Evolutionary conservation across 2,329 filamentous ascomycete genomes (phyloP).

Genomic region (Aspergillus chevalieri): DNA sequence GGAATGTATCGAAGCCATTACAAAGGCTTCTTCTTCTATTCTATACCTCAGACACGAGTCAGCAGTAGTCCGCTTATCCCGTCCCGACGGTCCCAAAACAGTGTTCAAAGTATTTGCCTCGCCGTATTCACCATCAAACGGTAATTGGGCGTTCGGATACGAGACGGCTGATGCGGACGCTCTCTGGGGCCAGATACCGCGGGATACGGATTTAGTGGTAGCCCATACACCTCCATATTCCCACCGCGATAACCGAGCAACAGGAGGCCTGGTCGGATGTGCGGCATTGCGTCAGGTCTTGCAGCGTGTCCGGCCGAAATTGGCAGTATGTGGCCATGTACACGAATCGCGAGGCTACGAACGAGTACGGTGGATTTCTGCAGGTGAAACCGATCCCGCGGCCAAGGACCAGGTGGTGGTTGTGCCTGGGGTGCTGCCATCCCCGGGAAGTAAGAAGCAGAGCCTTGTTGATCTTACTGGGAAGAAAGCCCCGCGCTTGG

Average conservation of each 20-base stretch:
- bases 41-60: slow-evolving; percentile 49
- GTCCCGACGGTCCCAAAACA: slow-evolving; percentile 42
- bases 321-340: slow-evolving; percentile 55
- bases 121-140: slow-evolving; percentile 45
- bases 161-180: slow-evolving; percentile 31
- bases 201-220: slow-evolving; percentile 49
- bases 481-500: slow-evolving; percentile 30
- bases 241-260: slow-evolving; percentile 40
- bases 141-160: slow-evolving; percentile 54
- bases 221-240: slow-evolving; percentile 52
- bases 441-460: slow-evolving; percentile 47
- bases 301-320: slow-evolving; percentile 42
- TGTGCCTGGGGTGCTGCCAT: slow-evolving; percentile 28
- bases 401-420: neutral
- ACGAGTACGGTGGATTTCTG: slow-evolving; percentile 42
- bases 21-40: slow-evolving; percentile 36
- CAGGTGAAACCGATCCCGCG: no score
- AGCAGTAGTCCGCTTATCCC: slow-evolving; percentile 39
- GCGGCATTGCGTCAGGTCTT: slow-evolving; percentile 40
- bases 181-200: slow-evolving; percentile 47
- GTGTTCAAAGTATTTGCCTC: slow-evolving; percentile 54
- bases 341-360: slow-evolving; percentile 52
- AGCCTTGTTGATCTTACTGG: slow-evolving; percentile 49
- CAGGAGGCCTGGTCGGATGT: slow-evolving; percentile 42
- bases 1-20: slow-evolving; percentile 41